phyloP scores from a whole-genome alignment of 2,329 filamentous ascomycete species.

The Colletotrichum melonis region DNA sequence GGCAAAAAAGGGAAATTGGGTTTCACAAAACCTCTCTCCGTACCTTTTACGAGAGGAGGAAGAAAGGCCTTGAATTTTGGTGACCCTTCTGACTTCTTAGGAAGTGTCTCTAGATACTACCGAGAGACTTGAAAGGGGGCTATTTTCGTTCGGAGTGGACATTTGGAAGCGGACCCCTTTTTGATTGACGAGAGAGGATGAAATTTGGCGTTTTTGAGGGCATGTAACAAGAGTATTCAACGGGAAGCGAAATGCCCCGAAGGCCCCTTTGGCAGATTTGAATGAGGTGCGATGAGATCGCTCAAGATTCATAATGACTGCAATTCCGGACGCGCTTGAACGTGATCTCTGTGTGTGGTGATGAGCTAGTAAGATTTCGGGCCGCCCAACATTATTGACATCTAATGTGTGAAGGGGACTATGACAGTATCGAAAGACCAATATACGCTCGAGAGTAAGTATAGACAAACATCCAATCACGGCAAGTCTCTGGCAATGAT shows the following conservation, averaged over 20 bases:
- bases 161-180: neutral
- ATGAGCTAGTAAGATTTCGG: neutral
- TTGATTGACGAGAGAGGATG: neutral
- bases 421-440: neutral
- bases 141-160: neutral
- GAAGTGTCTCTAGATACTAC: neutral
- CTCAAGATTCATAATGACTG: neutral
- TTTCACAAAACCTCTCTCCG: neutral
- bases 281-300: constrained; percentile 12
- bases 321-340: neutral
- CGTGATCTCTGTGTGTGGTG: neutral
- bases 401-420: neutral
- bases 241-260: constrained; percentile 19
- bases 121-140: neutral
- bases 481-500: neutral
- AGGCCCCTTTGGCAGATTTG: constrained; percentile 13
- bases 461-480: neutral
- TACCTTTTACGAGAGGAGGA: neutral
- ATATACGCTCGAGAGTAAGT: neutral
- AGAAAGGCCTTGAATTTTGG: neutral
- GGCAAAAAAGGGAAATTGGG: neutral
- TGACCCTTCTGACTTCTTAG: neutral
- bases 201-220: constrained; percentile 15
- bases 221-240: constrained; percentile 22
- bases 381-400: neutral